Percentiles rank a stretch among this genome's conserved stretches.
These are phyloP conservation scores for Botryosphaeria agaves DNA, from an alignment of 2,329 filamentous ascomycete genomes.

Conservation along the genomic window DNA sequence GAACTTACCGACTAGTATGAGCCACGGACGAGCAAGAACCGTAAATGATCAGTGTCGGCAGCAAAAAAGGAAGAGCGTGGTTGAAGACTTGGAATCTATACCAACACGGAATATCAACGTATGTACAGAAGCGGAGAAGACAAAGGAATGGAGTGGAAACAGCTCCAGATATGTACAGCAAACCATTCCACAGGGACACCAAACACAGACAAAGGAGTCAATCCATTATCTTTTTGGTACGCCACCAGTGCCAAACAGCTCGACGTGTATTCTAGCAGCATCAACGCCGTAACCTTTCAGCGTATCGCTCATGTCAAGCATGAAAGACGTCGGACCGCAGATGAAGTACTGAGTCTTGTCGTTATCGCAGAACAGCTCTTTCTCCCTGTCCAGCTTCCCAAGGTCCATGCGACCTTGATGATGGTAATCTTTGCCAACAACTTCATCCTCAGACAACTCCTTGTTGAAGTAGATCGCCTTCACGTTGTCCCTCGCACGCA, in stretches of 20 bases:
- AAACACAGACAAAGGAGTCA: no score
- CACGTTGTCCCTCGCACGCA: slow-evolving; percentile 29
- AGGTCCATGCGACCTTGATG: slow-evolving; percentile 41
- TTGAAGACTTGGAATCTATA: no score
- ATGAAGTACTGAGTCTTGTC: slow-evolving; percentile 46
- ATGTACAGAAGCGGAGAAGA: no score
- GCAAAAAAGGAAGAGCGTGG: no score
- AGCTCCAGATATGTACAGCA: no score
- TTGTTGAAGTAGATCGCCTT: slow-evolving; percentile 41
- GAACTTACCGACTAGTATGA: no score
- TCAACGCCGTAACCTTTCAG: slow-evolving; percentile 40
- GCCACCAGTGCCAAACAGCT: slow-evolving; percentile 16
- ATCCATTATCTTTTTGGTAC: not conserved
- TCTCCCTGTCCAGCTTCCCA: slow-evolving; percentile 32
- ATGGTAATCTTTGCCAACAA: slow-evolving; percentile 39
- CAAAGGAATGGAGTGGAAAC: no score
- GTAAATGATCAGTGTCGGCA: no score
- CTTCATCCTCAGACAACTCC: slow-evolving; percentile 26
- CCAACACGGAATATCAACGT: no score
- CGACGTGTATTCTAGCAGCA: slow-evolving; percentile 43
- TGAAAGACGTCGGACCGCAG: slow-evolving; percentile 55
- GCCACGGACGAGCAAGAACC: no score
- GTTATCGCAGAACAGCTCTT: slow-evolving; percentile 38
- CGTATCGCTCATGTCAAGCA: slow-evolving; percentile 39
- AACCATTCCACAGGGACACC: no score